Conservation (phyloP, 441 rosid species). For the Euphorbia corollata region DNA sequence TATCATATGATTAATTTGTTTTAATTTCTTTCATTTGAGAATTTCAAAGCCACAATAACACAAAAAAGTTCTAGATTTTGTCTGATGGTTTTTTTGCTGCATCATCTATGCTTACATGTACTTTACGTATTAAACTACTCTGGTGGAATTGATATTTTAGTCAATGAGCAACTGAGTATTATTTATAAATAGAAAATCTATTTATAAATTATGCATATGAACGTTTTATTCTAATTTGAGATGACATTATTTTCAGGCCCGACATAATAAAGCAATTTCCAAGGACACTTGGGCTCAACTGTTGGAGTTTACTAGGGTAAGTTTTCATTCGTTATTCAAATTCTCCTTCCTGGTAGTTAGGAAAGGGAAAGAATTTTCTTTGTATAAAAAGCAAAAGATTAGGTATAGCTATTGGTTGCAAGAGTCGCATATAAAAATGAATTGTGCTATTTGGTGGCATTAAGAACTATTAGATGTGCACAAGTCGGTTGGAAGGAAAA, state of each 20-base stretch:
- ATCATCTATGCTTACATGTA: not conserved
- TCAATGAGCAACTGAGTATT: not conserved
- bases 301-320: constrained; percentile 27
- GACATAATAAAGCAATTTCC: constrained; percentile 82
- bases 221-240: constrained; percentile 6
- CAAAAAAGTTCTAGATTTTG: not conserved
- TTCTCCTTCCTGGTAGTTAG: not conserved
- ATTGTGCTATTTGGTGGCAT: too few species aligned
- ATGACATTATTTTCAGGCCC: constrained; percentile 44
- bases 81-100: not conserved
- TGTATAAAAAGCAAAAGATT: not conserved
- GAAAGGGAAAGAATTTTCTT: not conserved
- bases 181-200: not conserved
- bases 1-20: not conserved
- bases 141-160: not conserved
- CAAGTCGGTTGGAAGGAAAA: too few species aligned
- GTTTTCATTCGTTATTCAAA: not conserved
- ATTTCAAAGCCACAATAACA: not conserved
- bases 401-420: not conserved
- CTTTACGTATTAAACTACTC: not conserved
- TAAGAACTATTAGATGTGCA: too few species aligned
- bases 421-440: not conserved
- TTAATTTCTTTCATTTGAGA: not conserved
- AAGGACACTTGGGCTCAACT: constrained; percentile 95
- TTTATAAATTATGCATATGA: not conserved